These are phyloP conservation scores for Fraxinus velutina DNA, from an alignment of 305 asterid genomes.

Conservation along the genomic window DNA sequence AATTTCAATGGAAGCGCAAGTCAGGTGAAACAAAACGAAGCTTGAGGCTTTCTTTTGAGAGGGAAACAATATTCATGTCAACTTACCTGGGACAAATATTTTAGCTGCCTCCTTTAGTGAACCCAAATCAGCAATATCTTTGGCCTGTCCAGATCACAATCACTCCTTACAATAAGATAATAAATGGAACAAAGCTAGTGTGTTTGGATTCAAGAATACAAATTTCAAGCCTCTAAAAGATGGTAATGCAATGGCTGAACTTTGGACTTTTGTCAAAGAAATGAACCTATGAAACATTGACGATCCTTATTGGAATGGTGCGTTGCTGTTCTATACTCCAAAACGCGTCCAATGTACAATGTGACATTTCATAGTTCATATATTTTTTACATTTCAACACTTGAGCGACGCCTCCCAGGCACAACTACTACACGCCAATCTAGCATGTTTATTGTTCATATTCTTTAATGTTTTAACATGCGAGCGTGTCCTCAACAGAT, in stretches of 20 bases:
- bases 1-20: constrained; percentile 1
- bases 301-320: background rate
- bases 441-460: background rate
- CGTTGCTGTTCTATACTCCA: background rate
- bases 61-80: constrained; percentile 9
- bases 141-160: constrained; percentile 59
- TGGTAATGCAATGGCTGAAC: background rate
- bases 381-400: background rate
- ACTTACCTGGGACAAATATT: constrained; percentile 87
- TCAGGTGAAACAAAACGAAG: constrained; percentile 10
- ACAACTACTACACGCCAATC: background rate
- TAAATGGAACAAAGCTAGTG: constrained; percentile 4
- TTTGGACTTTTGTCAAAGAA: background rate
- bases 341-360: background rate
- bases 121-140: constrained; percentile 84
- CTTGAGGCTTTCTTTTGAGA: constrained; percentile 9
- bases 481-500: background rate
- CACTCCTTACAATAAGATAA: constrained; percentile 19
- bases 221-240: background rate
- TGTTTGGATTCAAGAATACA: background rate
- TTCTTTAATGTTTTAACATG: background rate
- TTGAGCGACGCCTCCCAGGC: background rate
- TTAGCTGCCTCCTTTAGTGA: constrained; percentile 81
- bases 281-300: background rate
- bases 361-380: background rate